Base-by-base conservation (phyloP, 2,329 filamentous ascomycete genomes). In the Verticillium nubilum region DNA sequence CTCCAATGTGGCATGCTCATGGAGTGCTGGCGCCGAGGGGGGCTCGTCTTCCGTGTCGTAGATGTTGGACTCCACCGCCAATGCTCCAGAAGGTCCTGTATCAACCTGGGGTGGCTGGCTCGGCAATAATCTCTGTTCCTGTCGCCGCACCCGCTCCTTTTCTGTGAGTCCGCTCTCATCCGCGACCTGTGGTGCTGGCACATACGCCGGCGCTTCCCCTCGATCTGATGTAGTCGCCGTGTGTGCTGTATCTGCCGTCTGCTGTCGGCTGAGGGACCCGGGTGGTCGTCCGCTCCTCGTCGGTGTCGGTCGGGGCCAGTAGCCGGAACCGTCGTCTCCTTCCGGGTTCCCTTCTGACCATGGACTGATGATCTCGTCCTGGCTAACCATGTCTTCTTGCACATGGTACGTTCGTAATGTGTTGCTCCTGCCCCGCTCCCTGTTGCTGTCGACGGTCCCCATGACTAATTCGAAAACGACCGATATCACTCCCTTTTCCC, bases 401-500 rank as follows among this genome's bases (percentile, higher is more conserved):
- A 65, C 58, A 19, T 67, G 63, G 2, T 68, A 64, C 9, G 65
- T 67, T 15, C 63, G 60, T 12, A 66, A 33, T 3, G 67, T 64
- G 9, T 63, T 64, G 29, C 57, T 61, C 33, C 62, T 61, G 25
- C 59, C 61, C 3, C 62, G 61, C 7, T 59, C 25, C 31, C 61
- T 54, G 35, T 83, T 83, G 66, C 87, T 94, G 72, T 99, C 93
- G 35, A 84, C 83, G 0, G 92, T 97, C 1, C 95, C 95, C 23
- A 98, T 87, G 1, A 96, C 80, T 15, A 97, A 84, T 71, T 97
- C 92, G 67, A 97, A 94, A 0, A 89, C 82, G 58, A 92, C 90
- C 1, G 88, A 89, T 25, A 97, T 88, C n/a, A 98, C 92, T 9
- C 91, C 92, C 70, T 97, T 97, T 70, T 96, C 92, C 47, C 93